Evolutionary conservation across 805 yeast genomes (phyloP).

Genomic region (Candida hungchunana): DNA sequence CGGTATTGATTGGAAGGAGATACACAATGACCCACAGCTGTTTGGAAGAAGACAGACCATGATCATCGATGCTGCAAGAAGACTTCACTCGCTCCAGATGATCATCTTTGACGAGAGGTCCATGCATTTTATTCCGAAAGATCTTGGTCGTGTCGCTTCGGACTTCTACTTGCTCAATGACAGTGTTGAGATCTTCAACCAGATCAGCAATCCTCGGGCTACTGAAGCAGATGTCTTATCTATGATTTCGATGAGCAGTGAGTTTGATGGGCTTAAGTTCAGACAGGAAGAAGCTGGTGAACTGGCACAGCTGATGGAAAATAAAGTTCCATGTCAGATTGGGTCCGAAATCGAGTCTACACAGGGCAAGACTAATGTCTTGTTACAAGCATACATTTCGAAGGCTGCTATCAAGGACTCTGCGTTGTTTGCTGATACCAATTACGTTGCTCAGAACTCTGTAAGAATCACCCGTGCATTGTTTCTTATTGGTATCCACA

Average conservation of each 20-base stretch:
- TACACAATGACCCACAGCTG: slow-evolving; percentile 77
- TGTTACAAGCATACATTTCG: slow-evolving; percentile 85
- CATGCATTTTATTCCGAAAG: slow-evolving; percentile 76
- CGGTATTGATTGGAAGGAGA: slow-evolving; percentile 84
- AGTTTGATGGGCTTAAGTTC: slow-evolving; percentile 84
- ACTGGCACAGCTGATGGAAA: slow-evolving; percentile 54
- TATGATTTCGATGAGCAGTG: slow-evolving; percentile 87
- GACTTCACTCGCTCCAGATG: slow-evolving; percentile 88
- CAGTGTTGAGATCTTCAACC: slow-evolving; percentile 85
- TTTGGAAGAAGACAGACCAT: slow-evolving; percentile 69
- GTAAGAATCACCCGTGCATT: slow-evolving; percentile 91
- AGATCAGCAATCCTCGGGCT: slow-evolving; percentile 76
- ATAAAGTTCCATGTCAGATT: slow-evolving; percentile 71
- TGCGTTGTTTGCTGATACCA: slow-evolving; percentile 78
- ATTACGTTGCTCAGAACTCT: slow-evolving; percentile 93
- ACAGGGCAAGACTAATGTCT: slow-evolving; percentile 81
- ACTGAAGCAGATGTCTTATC: slow-evolving; percentile 90
- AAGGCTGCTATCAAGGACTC: slow-evolving; percentile 69
- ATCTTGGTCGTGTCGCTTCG: slow-evolving; percentile 89
- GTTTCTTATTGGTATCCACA: slow-evolving; percentile 77
- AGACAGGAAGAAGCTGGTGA: slow-evolving; percentile 86
- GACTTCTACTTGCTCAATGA: slow-evolving; percentile 86
- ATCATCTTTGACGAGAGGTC: slow-evolving; percentile 85
- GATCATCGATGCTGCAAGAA: slow-evolving; percentile 74
- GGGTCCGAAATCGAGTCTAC: slow-evolving; percentile 72